Base-by-base conservation (phyloP, 495 filamentous ascomycete species). In the Neurospora pannonica region DNA sequence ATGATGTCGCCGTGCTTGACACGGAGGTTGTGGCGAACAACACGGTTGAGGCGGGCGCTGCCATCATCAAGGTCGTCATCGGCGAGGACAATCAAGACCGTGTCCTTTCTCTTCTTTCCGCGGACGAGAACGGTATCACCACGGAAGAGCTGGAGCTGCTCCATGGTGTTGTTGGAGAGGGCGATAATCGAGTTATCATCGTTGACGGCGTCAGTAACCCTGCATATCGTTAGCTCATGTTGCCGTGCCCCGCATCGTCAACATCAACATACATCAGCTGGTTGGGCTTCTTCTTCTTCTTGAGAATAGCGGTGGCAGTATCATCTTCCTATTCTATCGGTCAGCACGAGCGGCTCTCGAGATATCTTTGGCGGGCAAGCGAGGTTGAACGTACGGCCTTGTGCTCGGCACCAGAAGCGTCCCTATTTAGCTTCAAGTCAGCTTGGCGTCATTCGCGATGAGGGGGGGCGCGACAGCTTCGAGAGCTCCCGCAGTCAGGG, bases 231-330 rank as follows among this genome's bases (percentile, higher is more conserved):
- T 74, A 89, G 86, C 78, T 78, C 48, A 60, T 24, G 48, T 74
- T 69, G 37, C 70, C 70, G 74, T 38, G 54, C 48, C 31, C 21
- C n/a, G 62, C 72, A 21, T 13, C 31, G 43, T 76, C 54, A 70
- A 24, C 21, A 71, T 73, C 24, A 70, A 84, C 92, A 79, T 88
- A 95, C 94, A 98, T 97, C 84, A 99, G 84, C 75, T 93, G 94
- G 86, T 99, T 99, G 74, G 94, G 94, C 94, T 99, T 99, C 94
- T 99, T 99, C 90, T 99, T 99, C 89, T 97, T 98, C 87, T 97
- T 98, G 77, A 99, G 89, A 76, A 99, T 99, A 77, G 96, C 96
- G 21, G 97, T 98, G n/a, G 96, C 89, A 62, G 92, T 95, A 78
- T 97, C 95, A 79, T 97, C 92, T 75, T 91, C 91, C 94, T 97